Conservation (phyloP, 2,329 filamentous ascomycete species). For the Colletotrichum chrysophilum region DNA sequence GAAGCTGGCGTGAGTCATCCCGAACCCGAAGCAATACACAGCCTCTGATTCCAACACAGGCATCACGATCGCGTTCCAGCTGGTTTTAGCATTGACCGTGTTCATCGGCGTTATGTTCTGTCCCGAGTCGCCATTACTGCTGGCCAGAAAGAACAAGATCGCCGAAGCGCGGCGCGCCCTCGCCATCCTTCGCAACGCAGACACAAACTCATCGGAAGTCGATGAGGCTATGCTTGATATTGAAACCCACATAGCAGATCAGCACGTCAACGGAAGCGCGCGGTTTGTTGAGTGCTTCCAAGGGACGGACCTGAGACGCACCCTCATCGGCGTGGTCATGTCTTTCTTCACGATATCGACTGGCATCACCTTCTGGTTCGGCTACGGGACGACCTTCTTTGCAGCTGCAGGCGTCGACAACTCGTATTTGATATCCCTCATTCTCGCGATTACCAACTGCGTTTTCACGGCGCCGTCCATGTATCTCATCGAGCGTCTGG, state of each 20-base stretch:
- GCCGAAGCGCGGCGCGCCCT: neutral
- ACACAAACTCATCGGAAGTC: neutral
- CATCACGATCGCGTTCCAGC: neutral
- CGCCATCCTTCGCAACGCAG: neutral
- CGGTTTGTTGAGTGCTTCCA: fast-evolving
- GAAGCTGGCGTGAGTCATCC: neutral
- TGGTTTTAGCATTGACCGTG: neutral
- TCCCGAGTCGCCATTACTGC: neutral
- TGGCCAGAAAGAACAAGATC: neutral
- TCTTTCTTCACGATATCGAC: neutral
- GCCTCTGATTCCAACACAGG: neutral
- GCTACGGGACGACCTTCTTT: neutral
- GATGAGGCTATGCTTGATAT: neutral
- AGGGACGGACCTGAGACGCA: fast-evolving
- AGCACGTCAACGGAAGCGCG: neutral
- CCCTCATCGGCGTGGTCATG: neutral
- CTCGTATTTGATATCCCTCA: neutral
- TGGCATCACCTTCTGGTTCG: neutral
- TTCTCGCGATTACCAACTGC: neutral
- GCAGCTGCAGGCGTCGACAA: neutral
- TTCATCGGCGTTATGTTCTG: neutral
- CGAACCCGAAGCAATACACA: neutral
- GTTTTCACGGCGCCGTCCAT: neutral
- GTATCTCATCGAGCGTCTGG: neutral
- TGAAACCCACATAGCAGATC: neutral